Evolutionary conservation across 1,284 basidiomycete genomes (phyloP).

Genomic region (Trichosporon sp.): DNA sequence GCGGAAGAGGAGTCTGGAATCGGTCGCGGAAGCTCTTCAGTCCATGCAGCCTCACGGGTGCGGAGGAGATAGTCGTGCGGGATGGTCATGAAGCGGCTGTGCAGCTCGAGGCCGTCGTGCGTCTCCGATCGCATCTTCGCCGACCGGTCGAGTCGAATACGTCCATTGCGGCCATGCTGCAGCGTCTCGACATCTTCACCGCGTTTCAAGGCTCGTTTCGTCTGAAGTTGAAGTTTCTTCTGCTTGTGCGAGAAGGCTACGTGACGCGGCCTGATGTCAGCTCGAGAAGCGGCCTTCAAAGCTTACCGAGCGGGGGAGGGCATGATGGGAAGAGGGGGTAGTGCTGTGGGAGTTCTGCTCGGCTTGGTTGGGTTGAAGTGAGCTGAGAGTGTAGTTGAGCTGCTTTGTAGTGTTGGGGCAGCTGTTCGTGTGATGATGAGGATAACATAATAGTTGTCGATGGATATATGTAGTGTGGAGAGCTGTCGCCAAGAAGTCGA

Average conservation of each 20-base stretch:
- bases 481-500: not conserved
- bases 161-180: constrained; percentile 13
- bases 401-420: not conserved
- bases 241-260: constrained; percentile 63
- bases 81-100: constrained; percentile 72
- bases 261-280: constrained; percentile 22
- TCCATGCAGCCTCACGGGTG: constrained; percentile 65
- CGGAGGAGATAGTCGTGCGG: constrained; percentile 67
- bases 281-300: not conserved
- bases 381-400: not conserved
- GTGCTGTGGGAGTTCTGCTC: not conserved
- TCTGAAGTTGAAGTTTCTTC: constrained; percentile 68
- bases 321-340: not conserved
- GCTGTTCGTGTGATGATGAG: not conserved
- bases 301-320: constrained; percentile 13
- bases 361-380: not conserved
- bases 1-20: constrained; percentile 60
- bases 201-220: constrained; percentile 77
- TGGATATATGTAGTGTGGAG: not conserved
- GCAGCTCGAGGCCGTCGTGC: constrained; percentile 12
- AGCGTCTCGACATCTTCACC: constrained; percentile 60
- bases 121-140: not conserved
- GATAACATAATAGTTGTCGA: not conserved
- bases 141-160: constrained; percentile 26
- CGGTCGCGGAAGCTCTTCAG: constrained; percentile 64